phyloP scores from a whole-genome alignment of 495 filamentous ascomycete species.

The Penicillium taxi region DNA sequence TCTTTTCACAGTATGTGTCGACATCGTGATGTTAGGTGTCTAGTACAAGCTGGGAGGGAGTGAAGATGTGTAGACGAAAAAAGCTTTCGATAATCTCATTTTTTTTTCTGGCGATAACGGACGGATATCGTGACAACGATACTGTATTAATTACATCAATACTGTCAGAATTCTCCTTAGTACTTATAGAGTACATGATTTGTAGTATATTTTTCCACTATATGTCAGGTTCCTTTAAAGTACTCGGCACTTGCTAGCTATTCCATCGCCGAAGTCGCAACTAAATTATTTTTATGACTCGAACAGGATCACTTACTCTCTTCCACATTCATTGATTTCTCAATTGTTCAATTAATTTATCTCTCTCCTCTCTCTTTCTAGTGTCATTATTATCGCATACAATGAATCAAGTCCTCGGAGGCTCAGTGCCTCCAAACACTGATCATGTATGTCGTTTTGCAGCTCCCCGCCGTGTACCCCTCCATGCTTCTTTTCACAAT shows the following conservation, averaged over 20 bases:
- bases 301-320: conserved; percentile 5
- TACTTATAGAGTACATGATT: too few relatives aligned
- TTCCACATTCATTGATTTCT: background rate
- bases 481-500: conserved; percentile 4
- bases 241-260: too few relatives aligned
- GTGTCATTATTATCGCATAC: background rate
- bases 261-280: conserved; percentile 32
- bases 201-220: too few relatives aligned
- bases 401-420: conserved; percentile 39
- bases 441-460: conserved; percentile 42
- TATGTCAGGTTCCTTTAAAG: too few relatives aligned
- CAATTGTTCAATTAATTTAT: background rate
- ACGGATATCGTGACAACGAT: too few relatives aligned
- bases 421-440: conserved; percentile 43
- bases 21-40: conserved; percentile 16
- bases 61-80: background rate
- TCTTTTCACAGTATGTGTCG: conserved; percentile 27
- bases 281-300: conserved; percentile 9
- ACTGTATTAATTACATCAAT: too few relatives aligned
- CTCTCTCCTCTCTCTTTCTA: conserved; percentile 1
- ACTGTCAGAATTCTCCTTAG: too few relatives aligned
- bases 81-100: conserved; percentile 8
- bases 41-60: conserved; percentile 1
- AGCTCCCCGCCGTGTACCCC: conserved; percentile 21
- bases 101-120: conserved; percentile 22